These are phyloP conservation scores for Auxenochlorella pyrenoidosa DNA, from an alignment of 139 green algal species.

Conservation along the genomic window DNA sequence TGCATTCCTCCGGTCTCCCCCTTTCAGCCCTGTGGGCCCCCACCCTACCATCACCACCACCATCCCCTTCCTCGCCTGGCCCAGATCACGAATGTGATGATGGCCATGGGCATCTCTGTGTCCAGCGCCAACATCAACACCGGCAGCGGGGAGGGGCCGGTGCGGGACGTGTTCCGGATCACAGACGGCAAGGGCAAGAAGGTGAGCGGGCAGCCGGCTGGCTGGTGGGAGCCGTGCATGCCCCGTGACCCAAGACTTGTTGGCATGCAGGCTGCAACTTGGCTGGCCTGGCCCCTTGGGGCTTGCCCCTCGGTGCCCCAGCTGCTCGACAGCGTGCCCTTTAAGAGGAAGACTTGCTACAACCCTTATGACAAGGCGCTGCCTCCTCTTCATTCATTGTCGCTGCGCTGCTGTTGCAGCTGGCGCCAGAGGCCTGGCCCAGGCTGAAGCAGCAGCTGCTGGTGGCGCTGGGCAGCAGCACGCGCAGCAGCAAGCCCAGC, in stretches of 20 bases:
- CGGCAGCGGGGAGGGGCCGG: conserved; percentile 53
- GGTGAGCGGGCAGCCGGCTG: conserved; percentile 35
- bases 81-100: conserved; percentile 37
- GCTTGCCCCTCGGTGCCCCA: too few relatives aligned
- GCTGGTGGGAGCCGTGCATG: background rate
- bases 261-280: background rate
- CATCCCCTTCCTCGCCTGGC: too few relatives aligned
- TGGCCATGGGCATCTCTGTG: conserved; percentile 64
- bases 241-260: background rate
- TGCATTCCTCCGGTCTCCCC: too few relatives aligned
- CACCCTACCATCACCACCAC: too few relatives aligned
- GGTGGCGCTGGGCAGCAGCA: conserved; percentile 56
- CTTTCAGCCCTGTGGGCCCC: too few relatives aligned
- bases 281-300: background rate
- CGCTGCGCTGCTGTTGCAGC: background rate
- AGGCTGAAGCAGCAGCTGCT: conserved; percentile 60
- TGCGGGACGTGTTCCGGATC: conserved; percentile 81
- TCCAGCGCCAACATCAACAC: conserved; percentile 76
- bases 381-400: too few relatives aligned
- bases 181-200: conserved; percentile 64
- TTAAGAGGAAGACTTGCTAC: too few relatives aligned
- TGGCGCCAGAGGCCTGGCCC: conserved; percentile 54
- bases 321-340: too few relatives aligned
- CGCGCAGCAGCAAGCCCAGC: conserved; percentile 71
- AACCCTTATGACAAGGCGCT: too few relatives aligned